A percentile compares a stretch with the other conserved stretches of the same genome.
Conservation (phyloP, 164 flowering plant species). For the Vitis riparia region DNA sequence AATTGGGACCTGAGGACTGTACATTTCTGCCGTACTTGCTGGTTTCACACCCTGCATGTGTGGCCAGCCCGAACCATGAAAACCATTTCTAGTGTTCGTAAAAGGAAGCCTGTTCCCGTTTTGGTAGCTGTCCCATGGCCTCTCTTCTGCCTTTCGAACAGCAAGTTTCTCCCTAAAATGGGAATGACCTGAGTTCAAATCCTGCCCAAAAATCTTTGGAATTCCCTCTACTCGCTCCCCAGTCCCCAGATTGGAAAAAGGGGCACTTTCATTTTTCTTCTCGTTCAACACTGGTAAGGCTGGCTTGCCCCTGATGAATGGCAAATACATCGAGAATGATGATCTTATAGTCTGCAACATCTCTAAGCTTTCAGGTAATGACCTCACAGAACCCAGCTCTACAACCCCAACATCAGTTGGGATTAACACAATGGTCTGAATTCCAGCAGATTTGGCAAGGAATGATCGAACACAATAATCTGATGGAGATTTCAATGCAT, state of each 20-base stretch:
- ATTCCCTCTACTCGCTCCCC: constrained; percentile 34
- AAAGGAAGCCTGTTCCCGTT: constrained; percentile 47
- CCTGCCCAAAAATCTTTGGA: constrained; percentile 83
- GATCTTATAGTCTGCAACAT: constrained; percentile 53
- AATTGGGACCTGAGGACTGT: constrained; percentile 25
- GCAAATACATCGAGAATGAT: constrained; percentile 42
- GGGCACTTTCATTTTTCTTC: constrained; percentile 40
- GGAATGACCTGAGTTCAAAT: constrained; percentile 42
- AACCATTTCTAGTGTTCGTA: constrained; percentile 39
- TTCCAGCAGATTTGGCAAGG: constrained; percentile 79
- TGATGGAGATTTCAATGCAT: constrained; percentile 43
- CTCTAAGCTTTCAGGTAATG: constrained; percentile 62
- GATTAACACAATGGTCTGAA: constrained; percentile 78
- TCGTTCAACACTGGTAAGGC: constrained; percentile 23
- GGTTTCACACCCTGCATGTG: constrained; percentile 40
- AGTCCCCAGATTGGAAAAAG: constrained; percentile 28
- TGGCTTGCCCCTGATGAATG: constrained; percentile 29
- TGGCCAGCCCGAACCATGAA: constrained; percentile 45
- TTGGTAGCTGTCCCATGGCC: constrained; percentile 41
- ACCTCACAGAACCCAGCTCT: constrained; percentile 84
- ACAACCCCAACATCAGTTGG: constrained; percentile 88
- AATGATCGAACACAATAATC: constrained; percentile 84
- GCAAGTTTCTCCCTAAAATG: constrained; percentile 60
- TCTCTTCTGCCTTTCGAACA: constrained; percentile 60
- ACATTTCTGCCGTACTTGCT: constrained; percentile 33